Conservation (phyloP, 345 rosid genomes). For the Pseudoturritis turrita region DNA sequence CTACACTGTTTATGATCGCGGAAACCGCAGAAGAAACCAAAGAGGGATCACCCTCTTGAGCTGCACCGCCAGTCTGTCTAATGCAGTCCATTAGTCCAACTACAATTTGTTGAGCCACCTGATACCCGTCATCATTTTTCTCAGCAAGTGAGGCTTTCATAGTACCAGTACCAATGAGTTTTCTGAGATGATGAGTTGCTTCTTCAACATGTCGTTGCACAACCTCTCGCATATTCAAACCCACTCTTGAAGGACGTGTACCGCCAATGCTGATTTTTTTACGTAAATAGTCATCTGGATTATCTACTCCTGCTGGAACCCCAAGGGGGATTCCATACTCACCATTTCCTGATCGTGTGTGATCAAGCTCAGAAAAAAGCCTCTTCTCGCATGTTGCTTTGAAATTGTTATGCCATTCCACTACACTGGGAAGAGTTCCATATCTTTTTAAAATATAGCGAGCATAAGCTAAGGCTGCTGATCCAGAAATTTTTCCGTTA, state of each 20-base stretch:
- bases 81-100: constrained; percentile 73
- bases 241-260: constrained; percentile 68
- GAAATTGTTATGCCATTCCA: constrained; percentile 83
- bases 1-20: constrained; percentile 74
- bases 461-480: constrained; percentile 66
- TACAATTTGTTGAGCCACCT: constrained; percentile 78
- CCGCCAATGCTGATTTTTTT: constrained; percentile 62
- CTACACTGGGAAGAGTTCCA: constrained; percentile 66
- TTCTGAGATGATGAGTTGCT: constrained; percentile 52
- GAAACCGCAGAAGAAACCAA: constrained; percentile 92
- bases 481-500: constrained; percentile 65
- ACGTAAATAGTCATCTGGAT: constrained; percentile 78
- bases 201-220: constrained; percentile 75
- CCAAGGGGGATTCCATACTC: constrained; percentile 80
- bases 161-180: constrained; percentile 49
- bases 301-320: constrained; percentile 79
- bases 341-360: constrained; percentile 58
- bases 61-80: constrained; percentile 92
- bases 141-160: constrained; percentile 48
- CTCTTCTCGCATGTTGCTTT: constrained; percentile 71
- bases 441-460: constrained; percentile 78
- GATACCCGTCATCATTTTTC: constrained; percentile 69
- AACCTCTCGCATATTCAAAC: constrained; percentile 74
- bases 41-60: constrained; percentile 97
- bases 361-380: constrained; percentile 85